Percentiles rank a stretch among this genome's conserved stretches.
phyloP scores from a whole-genome alignment of 352 stramenopile genomes.

The Peronospora farinosa region DNA sequence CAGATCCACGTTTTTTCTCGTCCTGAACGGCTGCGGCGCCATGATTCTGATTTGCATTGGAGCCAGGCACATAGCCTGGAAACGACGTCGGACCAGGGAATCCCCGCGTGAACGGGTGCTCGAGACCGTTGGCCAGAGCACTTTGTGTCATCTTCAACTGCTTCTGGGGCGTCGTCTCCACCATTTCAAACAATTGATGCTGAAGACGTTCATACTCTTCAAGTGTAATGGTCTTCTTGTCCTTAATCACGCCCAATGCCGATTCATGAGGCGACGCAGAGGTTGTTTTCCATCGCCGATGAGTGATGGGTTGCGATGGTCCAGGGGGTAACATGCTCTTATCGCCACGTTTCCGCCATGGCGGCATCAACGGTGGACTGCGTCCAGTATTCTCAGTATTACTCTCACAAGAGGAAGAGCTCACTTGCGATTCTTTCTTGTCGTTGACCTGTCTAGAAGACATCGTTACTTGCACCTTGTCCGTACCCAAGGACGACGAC shows the following conservation, averaged over 20 bases:
- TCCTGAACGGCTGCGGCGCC: slow-evolving; percentile 18
- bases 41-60: slow-evolving; percentile 27
- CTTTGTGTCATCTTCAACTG: slow-evolving; percentile 52
- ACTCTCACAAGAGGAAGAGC: slow-evolving; percentile 28
- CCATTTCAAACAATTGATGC: slow-evolving; percentile 53
- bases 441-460: slow-evolving; percentile 7
- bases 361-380: slow-evolving; percentile 26
- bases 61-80: slow-evolving; percentile 36
- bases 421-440: slow-evolving; percentile 14
- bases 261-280: slow-evolving; percentile 43
- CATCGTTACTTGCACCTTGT: slow-evolving; percentile 15
- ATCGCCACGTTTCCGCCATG: slow-evolving; percentile 36
- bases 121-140: slow-evolving; percentile 40
- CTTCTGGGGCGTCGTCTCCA: slow-evolving; percentile 56
- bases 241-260: slow-evolving; percentile 55
- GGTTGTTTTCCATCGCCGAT: slow-evolving; percentile 25
- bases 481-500: slow-evolving; percentile 12
- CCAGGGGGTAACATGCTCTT: slow-evolving; percentile 42
- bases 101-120: slow-evolving; percentile 27
- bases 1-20: slow-evolving; percentile 15
- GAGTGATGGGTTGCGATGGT: slow-evolving; percentile 32
- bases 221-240: slow-evolving; percentile 70
- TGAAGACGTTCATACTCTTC: slow-evolving; percentile 71
- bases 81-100: slow-evolving; percentile 25
- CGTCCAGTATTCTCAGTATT: slow-evolving; percentile 22